Evolutionary conservation across 164 flowering plant species (phyloP).

Genomic region (Dillenia turbinata): DNA sequence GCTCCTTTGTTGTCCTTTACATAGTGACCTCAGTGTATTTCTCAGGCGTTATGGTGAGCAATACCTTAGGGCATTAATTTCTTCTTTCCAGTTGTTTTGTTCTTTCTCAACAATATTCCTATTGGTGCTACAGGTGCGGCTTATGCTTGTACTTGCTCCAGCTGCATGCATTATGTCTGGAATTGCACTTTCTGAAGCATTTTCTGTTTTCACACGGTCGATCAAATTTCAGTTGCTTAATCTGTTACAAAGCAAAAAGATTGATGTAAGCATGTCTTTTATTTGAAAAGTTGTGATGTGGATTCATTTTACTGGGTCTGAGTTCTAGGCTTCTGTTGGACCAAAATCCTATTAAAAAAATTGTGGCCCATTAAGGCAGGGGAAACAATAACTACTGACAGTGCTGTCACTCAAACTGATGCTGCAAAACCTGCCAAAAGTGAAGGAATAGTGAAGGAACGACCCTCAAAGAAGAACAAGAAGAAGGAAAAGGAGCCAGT

Average conservation of each 20-base stretch:
- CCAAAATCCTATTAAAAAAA: conserved; percentile 16
- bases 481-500: conserved; percentile 77
- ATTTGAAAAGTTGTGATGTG: neutral
- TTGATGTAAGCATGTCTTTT: conserved; percentile 42
- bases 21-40: conserved; percentile 94
- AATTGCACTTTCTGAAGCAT: conserved; percentile 94
- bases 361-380: conserved; percentile 56
- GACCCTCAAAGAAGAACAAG: conserved; percentile 61
- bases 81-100: neutral
- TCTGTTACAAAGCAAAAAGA: conserved; percentile 16
- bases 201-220: conserved; percentile 83
- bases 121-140: conserved; percentile 63
- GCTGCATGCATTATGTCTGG: conserved; percentile 99
- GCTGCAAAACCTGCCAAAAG: conserved; percentile 42
- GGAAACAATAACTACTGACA: conserved; percentile 35
- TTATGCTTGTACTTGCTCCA: conserved; percentile 99
- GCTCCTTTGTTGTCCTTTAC: conserved; percentile 92
- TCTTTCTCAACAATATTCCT: conserved; percentile 5
- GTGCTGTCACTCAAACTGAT: conserved; percentile 34
- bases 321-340: conserved; percentile 3
- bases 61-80: conserved; percentile 1
- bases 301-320: neutral
- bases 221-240: conserved; percentile 71
- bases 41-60: conserved; percentile 95
- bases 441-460: conserved; percentile 61